Evolutionary conservation across 805 yeast genomes (phyloP).

Genomic region (Ogataea corticis): DNA sequence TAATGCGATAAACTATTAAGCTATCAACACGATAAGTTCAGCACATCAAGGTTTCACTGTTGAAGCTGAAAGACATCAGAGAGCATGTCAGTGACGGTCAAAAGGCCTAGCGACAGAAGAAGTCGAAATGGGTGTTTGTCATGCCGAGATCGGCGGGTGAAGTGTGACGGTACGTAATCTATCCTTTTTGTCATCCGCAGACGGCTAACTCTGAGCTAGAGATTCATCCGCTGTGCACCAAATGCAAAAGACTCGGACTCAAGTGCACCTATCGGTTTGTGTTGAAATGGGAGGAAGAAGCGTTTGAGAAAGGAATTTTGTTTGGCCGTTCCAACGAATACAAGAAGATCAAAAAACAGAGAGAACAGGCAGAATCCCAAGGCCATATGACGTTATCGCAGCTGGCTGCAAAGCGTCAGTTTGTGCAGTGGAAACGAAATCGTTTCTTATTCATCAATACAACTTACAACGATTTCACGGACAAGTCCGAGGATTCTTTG

Average conservation of each 20-base stretch:
- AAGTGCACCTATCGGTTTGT: slow-evolving; percentile 20
- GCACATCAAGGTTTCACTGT: too few relatives aligned
- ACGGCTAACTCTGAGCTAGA: slow-evolving; percentile 18
- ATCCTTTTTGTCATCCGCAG: neutral
- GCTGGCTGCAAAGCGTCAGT: slow-evolving; percentile 1
- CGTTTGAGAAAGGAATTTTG: slow-evolving; percentile 34
- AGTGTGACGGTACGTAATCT: slow-evolving; percentile 38
- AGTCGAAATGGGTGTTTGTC: slow-evolving; percentile 49
- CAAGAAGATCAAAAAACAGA: slow-evolving; percentile 9
- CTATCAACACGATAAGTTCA: too few relatives aligned
- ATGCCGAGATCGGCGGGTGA: slow-evolving; percentile 51
- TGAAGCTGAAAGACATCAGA: too few relatives aligned
- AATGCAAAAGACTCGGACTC: slow-evolving; percentile 30
- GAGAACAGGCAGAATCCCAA: neutral
- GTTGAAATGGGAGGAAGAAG: slow-evolving; percentile 40
- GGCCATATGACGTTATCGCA: neutral
- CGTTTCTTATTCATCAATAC: slow-evolving; percentile 4
- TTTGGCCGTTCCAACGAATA: slow-evolving; percentile 37
- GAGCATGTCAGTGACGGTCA: too few relatives aligned
- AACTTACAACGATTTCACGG: slow-evolving; percentile 5
- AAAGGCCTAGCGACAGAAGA: slow-evolving; percentile 18
- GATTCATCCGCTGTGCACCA: slow-evolving; percentile 34
- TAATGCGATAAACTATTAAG: too few relatives aligned
- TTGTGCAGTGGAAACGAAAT: neutral
- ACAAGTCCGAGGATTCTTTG: neutral